Evolutionary conservation across 2,329 filamentous ascomycete genomes (phyloP).

Genomic region (Colletotrichum endophyticum): DNA sequence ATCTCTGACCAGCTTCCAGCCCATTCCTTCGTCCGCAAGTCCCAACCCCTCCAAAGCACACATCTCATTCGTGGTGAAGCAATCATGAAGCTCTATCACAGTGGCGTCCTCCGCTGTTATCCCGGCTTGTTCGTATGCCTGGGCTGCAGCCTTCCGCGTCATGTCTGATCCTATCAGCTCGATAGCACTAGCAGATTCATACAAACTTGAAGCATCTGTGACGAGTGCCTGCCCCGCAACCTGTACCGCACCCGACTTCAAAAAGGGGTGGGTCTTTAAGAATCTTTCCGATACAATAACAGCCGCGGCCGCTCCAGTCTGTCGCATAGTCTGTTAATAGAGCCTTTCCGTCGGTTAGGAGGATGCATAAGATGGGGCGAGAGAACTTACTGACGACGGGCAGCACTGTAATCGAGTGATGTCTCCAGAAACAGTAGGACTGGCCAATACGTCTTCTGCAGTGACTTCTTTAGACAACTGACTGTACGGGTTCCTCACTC

Average conservation of each 20-base stretch:
- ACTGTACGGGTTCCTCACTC: neutral
- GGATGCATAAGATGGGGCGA: neutral
- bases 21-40: neutral
- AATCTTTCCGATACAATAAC: neutral
- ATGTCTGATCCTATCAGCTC: neutral
- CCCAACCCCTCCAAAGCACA: neutral
- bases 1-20: neutral
- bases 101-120: neutral
- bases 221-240: neutral
- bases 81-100: neutral
- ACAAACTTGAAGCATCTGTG: neutral
- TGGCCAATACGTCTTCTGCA: neutral
- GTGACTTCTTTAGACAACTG: neutral
- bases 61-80: neutral
- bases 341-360: neutral
- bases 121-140: neutral
- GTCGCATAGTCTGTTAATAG: neutral
- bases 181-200: neutral
- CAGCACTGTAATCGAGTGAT: neutral
- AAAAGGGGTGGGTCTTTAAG: neutral
- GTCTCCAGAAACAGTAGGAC: neutral
- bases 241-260: neutral
- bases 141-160: neutral
- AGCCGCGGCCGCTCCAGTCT: neutral
- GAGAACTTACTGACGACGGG: neutral